phyloP scores from a whole-genome alignment of 768 basidiomycete genomes.

The Gautieria morchelliformis region DNA sequence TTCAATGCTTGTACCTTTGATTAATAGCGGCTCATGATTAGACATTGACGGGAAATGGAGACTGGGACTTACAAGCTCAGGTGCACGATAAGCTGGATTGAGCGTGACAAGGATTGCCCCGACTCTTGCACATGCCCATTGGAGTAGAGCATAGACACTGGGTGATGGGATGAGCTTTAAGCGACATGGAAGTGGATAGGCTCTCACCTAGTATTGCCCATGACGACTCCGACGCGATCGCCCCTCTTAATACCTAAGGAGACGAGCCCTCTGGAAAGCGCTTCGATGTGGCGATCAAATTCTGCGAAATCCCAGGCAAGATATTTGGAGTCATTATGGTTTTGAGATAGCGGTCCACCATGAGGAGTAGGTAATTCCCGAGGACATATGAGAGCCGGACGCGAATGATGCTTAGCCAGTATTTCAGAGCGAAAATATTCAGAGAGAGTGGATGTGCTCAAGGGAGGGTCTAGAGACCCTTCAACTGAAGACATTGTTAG shows the following conservation, averaged over 20 bases:
- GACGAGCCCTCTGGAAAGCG: slow-evolving; percentile 62
- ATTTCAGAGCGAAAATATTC: slow-evolving; percentile 45
- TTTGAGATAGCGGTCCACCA: slow-evolving; percentile 49
- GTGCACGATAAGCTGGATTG: slow-evolving; percentile 69
- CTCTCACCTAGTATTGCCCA: slow-evolving; percentile 79
- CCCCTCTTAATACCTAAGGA: slow-evolving; percentile 63
- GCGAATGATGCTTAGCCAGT: slow-evolving; percentile 34
- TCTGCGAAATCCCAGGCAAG: slow-evolving; percentile 70
- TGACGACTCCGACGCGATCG: slow-evolving; percentile 68
- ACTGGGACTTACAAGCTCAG: slow-evolving; percentile 50
- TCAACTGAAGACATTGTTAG: slow-evolving; percentile 10
- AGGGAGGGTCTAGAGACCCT: slow-evolving; percentile 10
- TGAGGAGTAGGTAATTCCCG: slow-evolving; percentile 48
- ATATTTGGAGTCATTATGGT: slow-evolving; percentile 37
- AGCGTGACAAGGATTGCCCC: slow-evolving; percentile 79
- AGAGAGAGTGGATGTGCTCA: slow-evolving; percentile 7
- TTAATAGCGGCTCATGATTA: slow-evolving; percentile 4
- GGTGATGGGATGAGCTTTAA: background rate
- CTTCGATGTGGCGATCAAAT: slow-evolving; percentile 54
- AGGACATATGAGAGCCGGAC: slow-evolving; percentile 57
- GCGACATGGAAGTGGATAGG: background rate
- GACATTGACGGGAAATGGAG: background rate
- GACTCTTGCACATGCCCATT: slow-evolving; percentile 80
- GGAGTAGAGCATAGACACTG: slow-evolving; percentile 71
- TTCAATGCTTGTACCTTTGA: slow-evolving; percentile 49